phyloP scores from a whole-genome alignment of 2,329 filamentous ascomycete species.

The Byssothecium circinans region DNA sequence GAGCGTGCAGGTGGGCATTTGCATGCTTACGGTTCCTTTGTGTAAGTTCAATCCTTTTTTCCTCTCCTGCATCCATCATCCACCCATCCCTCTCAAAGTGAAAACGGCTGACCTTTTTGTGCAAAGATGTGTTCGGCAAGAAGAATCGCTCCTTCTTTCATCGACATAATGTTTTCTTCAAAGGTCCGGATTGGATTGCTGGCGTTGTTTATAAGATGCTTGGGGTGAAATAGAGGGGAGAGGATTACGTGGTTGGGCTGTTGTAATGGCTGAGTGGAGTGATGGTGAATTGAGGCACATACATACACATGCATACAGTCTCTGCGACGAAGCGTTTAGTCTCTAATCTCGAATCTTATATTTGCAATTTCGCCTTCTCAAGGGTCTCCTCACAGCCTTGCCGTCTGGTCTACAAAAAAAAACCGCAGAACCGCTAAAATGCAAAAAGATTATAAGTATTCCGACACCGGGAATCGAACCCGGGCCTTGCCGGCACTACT shows the following conservation, averaged over 20 bases:
- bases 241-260: too few species aligned
- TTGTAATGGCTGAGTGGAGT: too few species aligned
- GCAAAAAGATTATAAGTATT: background rate
- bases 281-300: too few species aligned
- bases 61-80: background rate
- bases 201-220: background rate
- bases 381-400: too few species aligned
- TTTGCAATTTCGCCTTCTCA: too few species aligned
- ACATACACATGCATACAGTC: too few species aligned
- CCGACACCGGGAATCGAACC: background rate
- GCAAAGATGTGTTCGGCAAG: constrained; percentile 39
- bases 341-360: too few species aligned
- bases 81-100: too few species aligned
- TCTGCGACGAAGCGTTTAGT: too few species aligned
- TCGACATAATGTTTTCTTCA: constrained; percentile 39
- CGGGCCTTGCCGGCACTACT: background rate
- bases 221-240: too few species aligned
- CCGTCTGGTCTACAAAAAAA: too few species aligned
- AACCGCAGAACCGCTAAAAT: background rate
- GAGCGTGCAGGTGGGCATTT: constrained; percentile 76
- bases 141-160: constrained; percentile 39
- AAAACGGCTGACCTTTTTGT: background rate
- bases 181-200: constrained; percentile 33
- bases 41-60: constrained; percentile 61
- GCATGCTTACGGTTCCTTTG: constrained; percentile 72